Percentiles rank a stretch among this genome's conserved stretches.
Conservation (phyloP, 768 basidiomycete species). For the Lyophyllum shimeji region DNA sequence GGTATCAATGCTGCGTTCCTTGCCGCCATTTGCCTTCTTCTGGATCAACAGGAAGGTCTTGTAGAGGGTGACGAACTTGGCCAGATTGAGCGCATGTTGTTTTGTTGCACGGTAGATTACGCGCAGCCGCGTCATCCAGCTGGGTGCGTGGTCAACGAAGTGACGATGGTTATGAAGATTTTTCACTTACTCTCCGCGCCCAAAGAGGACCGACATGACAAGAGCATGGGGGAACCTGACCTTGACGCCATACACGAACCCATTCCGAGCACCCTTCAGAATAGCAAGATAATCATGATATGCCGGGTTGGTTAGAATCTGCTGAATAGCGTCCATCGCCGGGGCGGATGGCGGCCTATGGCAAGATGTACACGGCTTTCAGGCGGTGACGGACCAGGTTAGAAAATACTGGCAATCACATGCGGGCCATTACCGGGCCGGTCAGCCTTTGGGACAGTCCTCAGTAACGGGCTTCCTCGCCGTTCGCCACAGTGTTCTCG, state of each 20-base stretch:
- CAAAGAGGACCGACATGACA: slow-evolving; percentile 94
- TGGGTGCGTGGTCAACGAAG: slow-evolving; percentile 28
- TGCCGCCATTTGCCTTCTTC: slow-evolving; percentile 77
- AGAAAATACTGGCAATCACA: slow-evolving; percentile 18
- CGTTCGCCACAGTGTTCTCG: no score
- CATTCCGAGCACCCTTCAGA: slow-evolving; percentile 91
- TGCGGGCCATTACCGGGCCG: slow-evolving; percentile 10
- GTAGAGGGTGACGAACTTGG: slow-evolving; percentile 93
- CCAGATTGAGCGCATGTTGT: slow-evolving; percentile 89
- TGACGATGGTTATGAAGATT: slow-evolving; percentile 6
- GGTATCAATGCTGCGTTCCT: slow-evolving; percentile 78
- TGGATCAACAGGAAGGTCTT: slow-evolving; percentile 85
- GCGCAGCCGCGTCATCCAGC: slow-evolving; percentile 67
- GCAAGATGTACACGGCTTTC: background rate
- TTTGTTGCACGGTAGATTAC: slow-evolving; percentile 83
- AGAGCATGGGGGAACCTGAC: slow-evolving; percentile 95
- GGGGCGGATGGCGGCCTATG: slow-evolving; percentile 5
- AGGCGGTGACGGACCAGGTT: slow-evolving; percentile 1
- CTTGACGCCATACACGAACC: slow-evolving; percentile 87
- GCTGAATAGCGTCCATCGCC: slow-evolving; percentile 38
- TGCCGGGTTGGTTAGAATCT: slow-evolving; percentile 64
- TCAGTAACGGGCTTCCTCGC: no score
- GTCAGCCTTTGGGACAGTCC: no score
- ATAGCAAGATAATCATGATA: slow-evolving; percentile 92
- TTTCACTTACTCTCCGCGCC: slow-evolving; percentile 78